Percentiles rank a stretch among this genome's conserved stretches.
phyloP scores from a whole-genome alignment of 2,329 filamentous ascomycete species.

The Cladosporium oxysporum region DNA sequence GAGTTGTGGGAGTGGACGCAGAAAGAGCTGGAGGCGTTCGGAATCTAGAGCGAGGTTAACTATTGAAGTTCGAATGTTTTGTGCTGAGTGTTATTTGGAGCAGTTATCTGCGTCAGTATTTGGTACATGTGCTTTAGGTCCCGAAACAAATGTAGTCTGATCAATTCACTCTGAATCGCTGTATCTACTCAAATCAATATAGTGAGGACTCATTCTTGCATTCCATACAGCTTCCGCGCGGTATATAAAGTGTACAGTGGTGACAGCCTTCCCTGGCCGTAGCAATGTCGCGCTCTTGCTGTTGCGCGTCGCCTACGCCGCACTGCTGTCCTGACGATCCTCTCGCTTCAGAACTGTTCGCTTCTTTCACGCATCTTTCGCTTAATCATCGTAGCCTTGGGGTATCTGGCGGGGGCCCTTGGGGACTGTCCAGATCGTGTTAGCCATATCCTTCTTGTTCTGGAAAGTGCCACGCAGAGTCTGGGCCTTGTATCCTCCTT shows the following conservation, averaged over 20 bases:
- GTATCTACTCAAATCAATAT: neutral
- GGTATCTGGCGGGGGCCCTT: slow-evolving; percentile 49
- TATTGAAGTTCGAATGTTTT: neutral
- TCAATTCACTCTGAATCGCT: neutral
- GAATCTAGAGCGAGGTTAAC: neutral
- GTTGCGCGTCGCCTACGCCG: slow-evolving; percentile 1
- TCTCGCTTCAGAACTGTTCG: neutral
- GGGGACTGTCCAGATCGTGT: slow-evolving; percentile 41
- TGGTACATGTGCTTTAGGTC: neutral
- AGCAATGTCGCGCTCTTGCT: neutral
- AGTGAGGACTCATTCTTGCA: slow-evolving; percentile 1
- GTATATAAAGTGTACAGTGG: slow-evolving; percentile 4
- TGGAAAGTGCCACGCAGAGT: neutral
- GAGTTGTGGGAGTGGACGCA: slow-evolving; percentile 41
- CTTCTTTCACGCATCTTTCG: slow-evolving; percentile 1
- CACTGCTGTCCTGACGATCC: neutral
- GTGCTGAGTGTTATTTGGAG: neutral
- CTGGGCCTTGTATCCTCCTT: neutral
- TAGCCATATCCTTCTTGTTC: neutral
- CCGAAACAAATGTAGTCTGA: neutral
- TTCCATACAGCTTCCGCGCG: slow-evolving; percentile 3
- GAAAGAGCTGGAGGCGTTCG: slow-evolving; percentile 24
- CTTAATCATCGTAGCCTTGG: slow-evolving; percentile 49
- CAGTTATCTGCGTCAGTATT: neutral
- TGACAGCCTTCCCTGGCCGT: slow-evolving; percentile 1